phyloP scores from a whole-genome alignment of 164 flowering plant genomes.

The Tetrastigma voinierianum region DNA sequence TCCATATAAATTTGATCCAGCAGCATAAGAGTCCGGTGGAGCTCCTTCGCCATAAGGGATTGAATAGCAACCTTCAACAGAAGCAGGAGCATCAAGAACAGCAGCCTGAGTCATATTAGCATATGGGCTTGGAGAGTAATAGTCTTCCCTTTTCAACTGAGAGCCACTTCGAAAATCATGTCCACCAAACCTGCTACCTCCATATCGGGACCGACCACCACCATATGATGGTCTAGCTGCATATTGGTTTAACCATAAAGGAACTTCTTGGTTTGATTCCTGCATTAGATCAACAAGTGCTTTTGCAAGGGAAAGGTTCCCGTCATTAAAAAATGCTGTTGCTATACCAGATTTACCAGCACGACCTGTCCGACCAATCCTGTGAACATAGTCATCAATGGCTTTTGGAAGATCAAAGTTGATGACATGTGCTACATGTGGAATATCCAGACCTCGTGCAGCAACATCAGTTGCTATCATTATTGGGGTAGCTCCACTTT shows the following conservation, averaged over 20 bases:
- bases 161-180: conserved; percentile 37
- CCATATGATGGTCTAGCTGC: conserved; percentile 33
- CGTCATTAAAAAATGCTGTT: conserved; percentile 63
- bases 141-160: conserved; percentile 5
- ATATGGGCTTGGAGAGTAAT: conserved; percentile 14
- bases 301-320: conserved; percentile 44
- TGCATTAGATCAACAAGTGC: conserved; percentile 54
- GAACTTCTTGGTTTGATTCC: conserved; percentile 71
- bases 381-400: conserved; percentile 72
- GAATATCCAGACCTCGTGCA: conserved; percentile 70
- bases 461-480: conserved; percentile 81
- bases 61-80: neutral
- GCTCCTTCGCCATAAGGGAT: conserved; percentile 1
- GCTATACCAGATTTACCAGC: conserved; percentile 74
- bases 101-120: neutral
- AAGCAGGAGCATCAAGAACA: conserved; percentile 1
- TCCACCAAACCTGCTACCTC: conserved; percentile 47
- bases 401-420: conserved; percentile 69
- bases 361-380: conserved; percentile 76
- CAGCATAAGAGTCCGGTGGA: neutral
- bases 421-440: conserved; percentile 68
- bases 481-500: conserved; percentile 50
- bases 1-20: conserved; percentile 11
- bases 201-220: conserved; percentile 23
- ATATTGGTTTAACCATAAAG: conserved; percentile 48